Evolutionary conservation across 73 alveolate species (phyloP).

Genomic region (Paramecium biaurelia): DNA sequence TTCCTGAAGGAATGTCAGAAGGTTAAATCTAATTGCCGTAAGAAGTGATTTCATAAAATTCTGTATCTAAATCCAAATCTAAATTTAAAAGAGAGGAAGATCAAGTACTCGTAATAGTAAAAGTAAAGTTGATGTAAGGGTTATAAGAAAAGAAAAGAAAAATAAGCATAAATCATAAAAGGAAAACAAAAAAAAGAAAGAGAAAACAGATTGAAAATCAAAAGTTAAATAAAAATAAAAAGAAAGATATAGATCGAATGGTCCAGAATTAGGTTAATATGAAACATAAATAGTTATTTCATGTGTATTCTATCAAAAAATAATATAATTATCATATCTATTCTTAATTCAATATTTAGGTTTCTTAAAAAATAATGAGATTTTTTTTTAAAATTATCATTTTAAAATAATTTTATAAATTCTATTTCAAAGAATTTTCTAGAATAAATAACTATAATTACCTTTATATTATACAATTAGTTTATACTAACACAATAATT

Average conservation of each 20-base stretch:
- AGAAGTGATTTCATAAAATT: neutral
- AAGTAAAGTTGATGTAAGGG: neutral
- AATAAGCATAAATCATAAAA: constrained; percentile 34
- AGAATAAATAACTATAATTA: neutral
- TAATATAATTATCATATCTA: too few species aligned
- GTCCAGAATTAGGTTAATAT: neutral
- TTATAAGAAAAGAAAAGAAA: constrained; percentile 30
- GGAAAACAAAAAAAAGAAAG: neutral
- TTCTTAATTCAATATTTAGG: too few species aligned
- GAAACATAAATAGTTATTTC: constrained; percentile 55
- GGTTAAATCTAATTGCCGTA: neutral
- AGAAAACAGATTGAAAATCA: constrained; percentile 19
- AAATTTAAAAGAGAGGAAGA: constrained; percentile 29
- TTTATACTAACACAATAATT: neutral
- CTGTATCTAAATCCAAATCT: neutral
- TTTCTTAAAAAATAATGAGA: neutral
- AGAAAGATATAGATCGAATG: neutral
- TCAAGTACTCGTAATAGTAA: neutral
- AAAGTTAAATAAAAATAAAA: neutral
- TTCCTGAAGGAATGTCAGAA: constrained; percentile 14
- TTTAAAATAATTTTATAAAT: neutral
- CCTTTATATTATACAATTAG: neutral
- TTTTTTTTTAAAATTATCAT: neutral
- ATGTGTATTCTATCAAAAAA: too few species aligned
- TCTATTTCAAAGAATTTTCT: neutral